phyloP scores from a whole-genome alignment of 495 filamentous ascomycete species.

The Apiosordaria backusii region DNA sequence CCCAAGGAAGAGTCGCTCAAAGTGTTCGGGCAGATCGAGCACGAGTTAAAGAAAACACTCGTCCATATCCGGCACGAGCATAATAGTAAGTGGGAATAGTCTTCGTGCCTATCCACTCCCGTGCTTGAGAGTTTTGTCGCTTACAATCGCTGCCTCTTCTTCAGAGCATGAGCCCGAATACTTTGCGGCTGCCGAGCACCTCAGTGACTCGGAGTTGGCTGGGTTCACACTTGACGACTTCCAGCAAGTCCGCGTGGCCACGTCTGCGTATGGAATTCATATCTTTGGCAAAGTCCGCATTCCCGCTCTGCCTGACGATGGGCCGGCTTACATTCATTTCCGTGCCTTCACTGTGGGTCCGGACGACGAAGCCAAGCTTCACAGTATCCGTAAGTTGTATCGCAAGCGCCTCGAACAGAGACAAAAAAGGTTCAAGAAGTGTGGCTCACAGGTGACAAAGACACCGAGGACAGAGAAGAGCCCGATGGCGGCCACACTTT shows the following conservation, averaged over 20 bases:
- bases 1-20: conserved; percentile 52
- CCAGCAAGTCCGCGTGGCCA: conserved; percentile 47
- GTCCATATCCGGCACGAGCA: conserved; percentile 48
- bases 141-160: background rate
- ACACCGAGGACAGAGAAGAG: conserved; percentile 34
- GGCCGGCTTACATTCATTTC: conserved; percentile 47
- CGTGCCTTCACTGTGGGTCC: conserved; percentile 49
- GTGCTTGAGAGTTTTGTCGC: background rate
- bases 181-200: conserved; percentile 45
- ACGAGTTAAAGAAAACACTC: conserved; percentile 48
- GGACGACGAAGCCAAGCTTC: conserved; percentile 45
- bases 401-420: conserved; percentile 40
- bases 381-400: conserved; percentile 42
- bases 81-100: conserved; percentile 18
- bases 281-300: conserved; percentile 56
- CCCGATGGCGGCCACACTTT: conserved; percentile 43
- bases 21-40: conserved; percentile 46
- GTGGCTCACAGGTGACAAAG: background rate
- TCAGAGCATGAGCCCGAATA: conserved; percentile 47
- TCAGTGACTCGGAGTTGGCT: conserved; percentile 46
- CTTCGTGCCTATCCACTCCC: conserved; percentile 6
- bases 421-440: background rate
- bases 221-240: conserved; percentile 47
- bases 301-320: conserved; percentile 40
- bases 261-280: conserved; percentile 53